Evolutionary conservation across 1,139 yeast species (phyloP), one percentile per base, ranked within the genome.

Genomic region (Eremothecium coryli): DNA sequence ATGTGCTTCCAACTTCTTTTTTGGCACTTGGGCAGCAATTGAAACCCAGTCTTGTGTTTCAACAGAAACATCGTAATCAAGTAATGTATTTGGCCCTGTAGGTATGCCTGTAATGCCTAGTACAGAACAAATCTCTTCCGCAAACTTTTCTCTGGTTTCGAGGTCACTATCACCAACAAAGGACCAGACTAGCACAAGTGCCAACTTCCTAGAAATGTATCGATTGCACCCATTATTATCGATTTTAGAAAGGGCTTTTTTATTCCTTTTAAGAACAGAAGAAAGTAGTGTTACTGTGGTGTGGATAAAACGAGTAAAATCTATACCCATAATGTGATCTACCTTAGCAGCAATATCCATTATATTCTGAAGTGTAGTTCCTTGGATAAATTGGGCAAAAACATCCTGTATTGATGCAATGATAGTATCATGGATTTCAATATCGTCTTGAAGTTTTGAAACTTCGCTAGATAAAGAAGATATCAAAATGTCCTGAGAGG

Each of bases 131-230:
- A 76, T 38, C 4, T 45, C 46, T 0, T 39, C 37, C 1, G 68
- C 64, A 49, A 78, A 73, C 0, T 34, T 28, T 9, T 54, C 7
- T 12, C 52, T 46, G 4, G 45, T 52, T 1, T 21, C 16, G 1
- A 32, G 21, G 2, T 35, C 16, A 20, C 51, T 39, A 11, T 49
- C 44, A 2, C 58, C 57, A 10, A 44, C 41, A 51, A 81, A 73
- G 0, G 90, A 66, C 94, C 94, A 82, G 0, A 69, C 53, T 6
- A 77, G 29, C 0, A 79, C 62, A 5, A 74, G 50, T 3, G 71
- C 38, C 2, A 70, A 40, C 0, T 68, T 58, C 35, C 66, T 70
- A 1, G 45, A 45, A 5, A 66, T 50, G 48, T 55, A 76, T 2
- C 18, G 23, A 3, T 31, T 29, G 15, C 49, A 43, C 23, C 44